These are phyloP conservation scores for Penicillium sp. DNA, from an alignment of 2,329 filamentous ascomycete genomes.

Conservation along the genomic window DNA sequence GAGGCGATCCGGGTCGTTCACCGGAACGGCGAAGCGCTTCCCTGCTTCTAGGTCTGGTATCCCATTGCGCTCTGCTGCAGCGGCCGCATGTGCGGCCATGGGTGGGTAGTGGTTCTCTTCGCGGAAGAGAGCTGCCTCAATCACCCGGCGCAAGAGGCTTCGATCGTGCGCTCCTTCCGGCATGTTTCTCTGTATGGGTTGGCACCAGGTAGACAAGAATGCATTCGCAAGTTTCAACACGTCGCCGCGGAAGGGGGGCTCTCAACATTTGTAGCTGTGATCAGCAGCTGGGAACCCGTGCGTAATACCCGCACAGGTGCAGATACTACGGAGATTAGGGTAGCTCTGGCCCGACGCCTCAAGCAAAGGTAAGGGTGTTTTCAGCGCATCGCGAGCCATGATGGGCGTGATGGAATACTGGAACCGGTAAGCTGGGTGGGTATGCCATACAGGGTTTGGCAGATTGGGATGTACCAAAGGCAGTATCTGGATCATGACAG, in stretches of 20 bases:
- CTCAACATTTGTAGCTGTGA: slow-evolving; percentile 16
- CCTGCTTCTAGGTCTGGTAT: slow-evolving; percentile 11
- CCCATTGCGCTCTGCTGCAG: slow-evolving; percentile 3
- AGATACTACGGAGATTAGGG: slow-evolving; percentile 8
- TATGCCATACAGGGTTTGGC: slow-evolving; percentile 15
- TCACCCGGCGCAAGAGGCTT: slow-evolving; percentile 20
- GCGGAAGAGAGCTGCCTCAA: slow-evolving; percentile 26
- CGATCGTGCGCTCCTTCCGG: slow-evolving; percentile 8
- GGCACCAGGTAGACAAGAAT: neutral
- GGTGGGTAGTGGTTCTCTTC: slow-evolving; percentile 28
- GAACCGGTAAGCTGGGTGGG: slow-evolving; percentile 5
- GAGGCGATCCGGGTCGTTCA: slow-evolving; percentile 23
- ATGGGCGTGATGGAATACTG: slow-evolving; percentile 15
- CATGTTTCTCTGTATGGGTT: slow-evolving; percentile 9
- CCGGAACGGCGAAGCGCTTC: slow-evolving; percentile 16
- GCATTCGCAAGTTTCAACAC: neutral
- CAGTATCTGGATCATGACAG: slow-evolving; percentile 15
- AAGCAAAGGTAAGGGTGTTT: slow-evolving; percentile 2
- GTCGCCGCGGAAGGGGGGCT: neutral
- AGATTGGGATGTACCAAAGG: slow-evolving; percentile 3
- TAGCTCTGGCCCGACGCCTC: slow-evolving; percentile 4
- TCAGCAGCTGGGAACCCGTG: slow-evolving; percentile 1
- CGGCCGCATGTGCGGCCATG: slow-evolving; percentile 15
- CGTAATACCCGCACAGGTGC: slow-evolving; percentile 1
- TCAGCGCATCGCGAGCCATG: slow-evolving; percentile 7